Percentiles rank a stretch among this genome's conserved stretches.
Conservation (phyloP, 106 monocot species). For the Ottelia alismoides region DNA sequence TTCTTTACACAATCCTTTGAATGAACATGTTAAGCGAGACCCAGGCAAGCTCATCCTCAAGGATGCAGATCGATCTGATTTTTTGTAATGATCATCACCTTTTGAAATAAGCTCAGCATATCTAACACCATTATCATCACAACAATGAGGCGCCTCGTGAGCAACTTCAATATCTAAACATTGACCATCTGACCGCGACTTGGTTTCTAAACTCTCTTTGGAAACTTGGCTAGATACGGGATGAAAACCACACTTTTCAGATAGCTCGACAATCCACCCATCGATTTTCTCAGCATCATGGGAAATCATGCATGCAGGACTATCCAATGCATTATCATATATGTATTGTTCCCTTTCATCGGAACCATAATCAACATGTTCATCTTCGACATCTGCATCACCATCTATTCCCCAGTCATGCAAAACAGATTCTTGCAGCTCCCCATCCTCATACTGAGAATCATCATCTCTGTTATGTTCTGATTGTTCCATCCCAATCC, state of each 20-base stretch:
- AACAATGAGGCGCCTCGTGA: too few relatives aligned
- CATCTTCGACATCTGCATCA: constrained; percentile 34
- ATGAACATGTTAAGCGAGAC: constrained; percentile 26
- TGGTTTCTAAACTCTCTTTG: too few relatives aligned
- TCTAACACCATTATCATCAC: too few relatives aligned
- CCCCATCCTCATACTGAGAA: constrained; percentile 94
- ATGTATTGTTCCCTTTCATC: constrained; percentile 28
- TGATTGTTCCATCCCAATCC: constrained; percentile 26
- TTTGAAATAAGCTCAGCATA: too few relatives aligned
- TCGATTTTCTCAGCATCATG: too few relatives aligned
- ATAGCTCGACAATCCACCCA: too few relatives aligned
- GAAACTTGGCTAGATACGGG: too few relatives aligned
- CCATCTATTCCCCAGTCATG: constrained; percentile 40
- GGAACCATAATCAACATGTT: constrained; percentile 51
- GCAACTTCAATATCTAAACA: too few relatives aligned
- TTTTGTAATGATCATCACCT: too few relatives aligned
- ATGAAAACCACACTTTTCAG: too few relatives aligned
- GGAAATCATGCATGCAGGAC: constrained; percentile 5
- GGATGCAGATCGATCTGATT: constrained; percentile 3
- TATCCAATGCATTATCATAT: constrained; percentile 19
- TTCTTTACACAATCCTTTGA: too few relatives aligned
- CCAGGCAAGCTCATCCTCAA: constrained; percentile 43
- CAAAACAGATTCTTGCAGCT: constrained; percentile 59
- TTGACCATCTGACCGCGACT: too few relatives aligned
- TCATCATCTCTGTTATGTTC: constrained; percentile 50